These are phyloP conservation scores for Wolfiporia cocos DNA, from an alignment of 1,284 basidiomycete genomes.

Conservation along the genomic window DNA sequence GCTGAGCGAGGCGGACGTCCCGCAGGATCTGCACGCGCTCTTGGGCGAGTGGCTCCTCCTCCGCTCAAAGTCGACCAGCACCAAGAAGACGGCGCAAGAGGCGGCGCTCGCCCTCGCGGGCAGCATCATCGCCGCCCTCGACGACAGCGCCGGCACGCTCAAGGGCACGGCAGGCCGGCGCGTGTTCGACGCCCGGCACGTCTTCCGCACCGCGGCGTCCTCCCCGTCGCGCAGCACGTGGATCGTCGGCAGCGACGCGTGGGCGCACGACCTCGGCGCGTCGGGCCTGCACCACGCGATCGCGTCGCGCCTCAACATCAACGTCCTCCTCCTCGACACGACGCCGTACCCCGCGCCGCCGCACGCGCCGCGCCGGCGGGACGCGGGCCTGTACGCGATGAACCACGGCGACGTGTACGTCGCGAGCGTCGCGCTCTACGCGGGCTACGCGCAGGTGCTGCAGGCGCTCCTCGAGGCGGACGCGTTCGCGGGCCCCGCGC, in stretches of 20 bases:
- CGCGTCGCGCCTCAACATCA: constrained; percentile 87
- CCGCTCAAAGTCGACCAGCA: constrained; percentile 52
- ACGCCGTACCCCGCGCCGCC: constrained; percentile 63
- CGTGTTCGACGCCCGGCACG: constrained; percentile 53
- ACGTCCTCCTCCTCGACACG: constrained; percentile 94
- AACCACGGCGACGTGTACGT: constrained; percentile 98
- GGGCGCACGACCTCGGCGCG: constrained; percentile 96
- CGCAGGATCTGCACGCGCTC: constrained; percentile 61
- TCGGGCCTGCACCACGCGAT: constrained; percentile 95
- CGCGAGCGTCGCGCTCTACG: constrained; percentile 92
- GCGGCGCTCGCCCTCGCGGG: constrained; percentile 42
- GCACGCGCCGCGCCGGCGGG: constrained; percentile 78
- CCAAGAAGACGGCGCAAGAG: constrained; percentile 38
- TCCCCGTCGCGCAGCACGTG: constrained; percentile 57
- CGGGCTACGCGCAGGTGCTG: constrained; percentile 92
- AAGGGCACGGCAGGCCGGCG: constrained; percentile 42
- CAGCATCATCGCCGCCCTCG: constrained; percentile 52
- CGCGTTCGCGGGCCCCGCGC: constrained; percentile 82
- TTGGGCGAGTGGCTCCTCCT: constrained; percentile 62
- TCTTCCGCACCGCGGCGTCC: constrained; percentile 43
- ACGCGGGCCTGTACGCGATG: constrained; percentile 96
- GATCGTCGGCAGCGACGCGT: constrained; percentile 97
- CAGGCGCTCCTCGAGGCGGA: constrained; percentile 93
- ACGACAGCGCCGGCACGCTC: constrained; percentile 31
- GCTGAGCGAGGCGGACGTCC: constrained; percentile 41